Percentiles rank a stretch among this genome's conserved stretches.
These are phyloP conservation scores for Irpex sp. DNA, from an alignment of 1,284 basidiomycete genomes.

Conservation along the genomic window DNA sequence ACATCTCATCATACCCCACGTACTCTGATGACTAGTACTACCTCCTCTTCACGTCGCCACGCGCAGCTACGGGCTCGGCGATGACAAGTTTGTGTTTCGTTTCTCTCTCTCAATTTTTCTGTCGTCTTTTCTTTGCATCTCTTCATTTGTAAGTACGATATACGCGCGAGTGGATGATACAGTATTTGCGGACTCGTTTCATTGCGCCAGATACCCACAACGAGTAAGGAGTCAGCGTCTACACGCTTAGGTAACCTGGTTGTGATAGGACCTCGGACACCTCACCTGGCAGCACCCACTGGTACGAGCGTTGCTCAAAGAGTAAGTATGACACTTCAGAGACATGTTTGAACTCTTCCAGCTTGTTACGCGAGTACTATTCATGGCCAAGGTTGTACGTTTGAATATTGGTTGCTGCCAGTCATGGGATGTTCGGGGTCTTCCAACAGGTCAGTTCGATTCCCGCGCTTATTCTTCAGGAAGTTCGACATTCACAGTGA, in stretches of 20 bases:
- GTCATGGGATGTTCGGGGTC: too few relatives aligned
- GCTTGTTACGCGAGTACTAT: too few relatives aligned
- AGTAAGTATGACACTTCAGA: too few relatives aligned
- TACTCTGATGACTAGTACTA: conserved; percentile 26
- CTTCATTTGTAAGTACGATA: conserved; percentile 22
- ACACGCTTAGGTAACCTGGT: neutral
- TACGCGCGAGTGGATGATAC: conserved; percentile 19
- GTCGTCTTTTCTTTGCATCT: conserved; percentile 20
- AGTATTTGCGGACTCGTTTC: conserved; percentile 17
- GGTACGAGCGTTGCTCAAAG: too few relatives aligned
- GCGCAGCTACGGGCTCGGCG: conserved; percentile 2
- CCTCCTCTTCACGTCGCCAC: conserved; percentile 26
- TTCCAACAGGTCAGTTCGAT: too few relatives aligned
- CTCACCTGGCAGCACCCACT: too few relatives aligned
- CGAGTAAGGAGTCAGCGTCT: neutral
- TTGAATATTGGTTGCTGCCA: too few relatives aligned
- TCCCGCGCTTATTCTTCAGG: too few relatives aligned
- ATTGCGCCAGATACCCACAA: neutral
- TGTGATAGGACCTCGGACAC: too few relatives aligned
- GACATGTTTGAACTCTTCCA: too few relatives aligned
- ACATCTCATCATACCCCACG: conserved; percentile 24
- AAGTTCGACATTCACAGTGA: too few relatives aligned
- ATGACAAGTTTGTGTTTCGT: conserved; percentile 21
- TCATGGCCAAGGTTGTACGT: too few relatives aligned
- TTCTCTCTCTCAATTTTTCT: conserved; percentile 19